These are phyloP conservation scores for Phytophthora aleatoria DNA, from an alignment of 352 stramenopile genomes.

Conservation along the genomic window DNA sequence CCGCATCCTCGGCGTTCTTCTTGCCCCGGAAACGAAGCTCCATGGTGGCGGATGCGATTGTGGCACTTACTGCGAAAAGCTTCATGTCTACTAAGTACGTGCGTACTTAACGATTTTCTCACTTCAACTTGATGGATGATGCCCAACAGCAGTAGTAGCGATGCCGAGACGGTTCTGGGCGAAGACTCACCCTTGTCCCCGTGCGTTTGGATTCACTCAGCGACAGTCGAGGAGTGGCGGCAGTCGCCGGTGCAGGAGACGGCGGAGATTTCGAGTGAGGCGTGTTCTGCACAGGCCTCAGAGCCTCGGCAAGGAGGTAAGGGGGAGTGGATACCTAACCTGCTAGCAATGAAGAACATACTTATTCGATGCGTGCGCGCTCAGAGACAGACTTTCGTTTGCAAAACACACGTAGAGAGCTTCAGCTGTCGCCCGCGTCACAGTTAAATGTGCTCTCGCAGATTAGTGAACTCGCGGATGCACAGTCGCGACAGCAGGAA, in stretches of 20 bases:
- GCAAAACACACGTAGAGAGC: slow-evolving; percentile 14
- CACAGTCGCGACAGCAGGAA: slow-evolving; percentile 15
- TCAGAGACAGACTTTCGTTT: not conserved
- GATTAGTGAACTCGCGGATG: slow-evolving; percentile 73
- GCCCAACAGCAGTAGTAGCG: slow-evolving; percentile 22
- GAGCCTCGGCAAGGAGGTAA: slow-evolving; percentile 1
- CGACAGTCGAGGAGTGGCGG: not conserved
- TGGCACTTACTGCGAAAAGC: slow-evolving; percentile 6
- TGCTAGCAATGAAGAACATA: not conserved
- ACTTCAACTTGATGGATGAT: slow-evolving; percentile 42
- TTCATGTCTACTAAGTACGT: slow-evolving; percentile 13
- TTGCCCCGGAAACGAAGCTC: slow-evolving; percentile 54
- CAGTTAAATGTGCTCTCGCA: slow-evolving; percentile 78
- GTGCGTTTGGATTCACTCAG: slow-evolving; percentile 34
- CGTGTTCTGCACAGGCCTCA: not conserved
- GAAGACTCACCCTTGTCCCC: slow-evolving; percentile 43
- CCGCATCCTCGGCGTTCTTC: slow-evolving; percentile 49
- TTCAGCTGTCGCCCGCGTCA: slow-evolving; percentile 66
- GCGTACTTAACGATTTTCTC: slow-evolving; percentile 5
- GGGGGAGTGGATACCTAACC: not conserved
- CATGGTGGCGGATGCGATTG: slow-evolving; percentile 27
- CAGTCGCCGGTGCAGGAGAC: not conserved
- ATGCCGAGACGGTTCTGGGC: slow-evolving; percentile 50
- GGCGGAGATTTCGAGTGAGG: not conserved
- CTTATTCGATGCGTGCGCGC: not conserved